Evolutionary conservation across 1,284 basidiomycete species (phyloP).

Genomic region (Bjerkandera adusta): DNA sequence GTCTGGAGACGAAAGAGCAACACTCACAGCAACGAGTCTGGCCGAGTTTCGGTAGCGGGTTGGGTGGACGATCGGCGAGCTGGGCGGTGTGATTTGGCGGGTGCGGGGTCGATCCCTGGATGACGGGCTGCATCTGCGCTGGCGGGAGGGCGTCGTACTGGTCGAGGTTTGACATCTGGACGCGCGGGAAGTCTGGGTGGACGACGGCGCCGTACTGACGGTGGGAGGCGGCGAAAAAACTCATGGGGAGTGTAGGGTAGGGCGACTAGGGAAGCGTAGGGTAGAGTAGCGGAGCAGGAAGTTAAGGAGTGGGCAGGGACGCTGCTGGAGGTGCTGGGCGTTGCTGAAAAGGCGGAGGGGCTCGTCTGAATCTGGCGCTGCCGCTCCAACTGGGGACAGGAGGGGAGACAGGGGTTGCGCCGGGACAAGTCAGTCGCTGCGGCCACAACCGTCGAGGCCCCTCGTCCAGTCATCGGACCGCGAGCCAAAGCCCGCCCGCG

Average conservation of each 20-base stretch:
- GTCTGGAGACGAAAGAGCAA: slow-evolving; percentile 26
- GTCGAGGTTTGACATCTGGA: slow-evolving; percentile 32
- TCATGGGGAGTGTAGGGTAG: slow-evolving; percentile 34
- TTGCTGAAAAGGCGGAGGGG: slow-evolving; percentile 7
- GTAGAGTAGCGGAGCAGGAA: slow-evolving; percentile 21
- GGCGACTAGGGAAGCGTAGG: slow-evolving; percentile 21
- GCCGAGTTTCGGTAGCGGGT: slow-evolving; percentile 51
- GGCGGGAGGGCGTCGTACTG: slow-evolving; percentile 31
- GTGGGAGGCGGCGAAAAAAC: slow-evolving; percentile 40
- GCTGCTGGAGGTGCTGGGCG: slow-evolving; percentile 22
- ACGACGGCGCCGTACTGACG: slow-evolving; percentile 35
- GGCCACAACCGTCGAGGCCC: slow-evolving; percentile 19
- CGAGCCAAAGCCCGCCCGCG: slow-evolving; percentile 16
- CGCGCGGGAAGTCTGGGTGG: slow-evolving; percentile 29
- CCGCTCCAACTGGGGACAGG: slow-evolving; percentile 18
- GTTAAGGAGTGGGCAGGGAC: slow-evolving; percentile 18
- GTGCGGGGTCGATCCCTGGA: slow-evolving; percentile 8
- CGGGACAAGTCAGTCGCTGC: slow-evolving; percentile 12
- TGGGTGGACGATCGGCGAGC: slow-evolving; percentile 26
- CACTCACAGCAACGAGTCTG: slow-evolving; percentile 74
- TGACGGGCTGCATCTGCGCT: slow-evolving; percentile 17
- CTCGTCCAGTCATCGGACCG: slow-evolving; percentile 21
- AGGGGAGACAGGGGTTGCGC: slow-evolving; percentile 26
- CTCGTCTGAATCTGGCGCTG: slow-evolving; percentile 14
- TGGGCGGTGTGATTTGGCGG: slow-evolving; percentile 16